A percentile compares a stretch with the other conserved stretches of the same genome.
phyloP scores from a whole-genome alignment of 2,329 filamentous ascomycete species.

The Cladophialophora bantiana region DNA sequence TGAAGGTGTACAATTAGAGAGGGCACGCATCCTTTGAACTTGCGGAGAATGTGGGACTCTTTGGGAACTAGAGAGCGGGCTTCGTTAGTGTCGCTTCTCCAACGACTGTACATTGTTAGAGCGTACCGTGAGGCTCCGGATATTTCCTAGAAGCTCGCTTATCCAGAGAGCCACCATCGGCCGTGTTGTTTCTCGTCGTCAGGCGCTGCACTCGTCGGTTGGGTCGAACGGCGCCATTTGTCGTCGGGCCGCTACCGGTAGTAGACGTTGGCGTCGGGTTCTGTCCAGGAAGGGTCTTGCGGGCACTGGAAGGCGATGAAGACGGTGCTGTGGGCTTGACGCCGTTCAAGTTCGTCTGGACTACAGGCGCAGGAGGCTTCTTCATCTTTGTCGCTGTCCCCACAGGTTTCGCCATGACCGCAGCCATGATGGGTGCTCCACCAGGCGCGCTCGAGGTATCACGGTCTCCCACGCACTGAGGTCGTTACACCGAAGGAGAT shows the following conservation, averaged over 20 bases:
- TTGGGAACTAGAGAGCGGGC: constrained; percentile 67
- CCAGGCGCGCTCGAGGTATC: not conserved
- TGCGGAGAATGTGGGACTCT: constrained; percentile 79
- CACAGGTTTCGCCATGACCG: constrained; percentile 36
- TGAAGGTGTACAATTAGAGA: constrained; percentile 89
- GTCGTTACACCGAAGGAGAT: constrained; percentile 23
- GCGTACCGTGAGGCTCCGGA: constrained; percentile 56
- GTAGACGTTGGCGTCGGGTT: constrained; percentile 32
- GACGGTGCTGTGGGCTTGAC: constrained; percentile 65
- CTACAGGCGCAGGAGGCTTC: constrained; percentile 55
- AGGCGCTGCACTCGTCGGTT: constrained; percentile 57
- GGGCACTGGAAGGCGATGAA: constrained; percentile 61
- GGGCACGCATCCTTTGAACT: constrained; percentile 74
- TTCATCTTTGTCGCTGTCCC: constrained; percentile 41
- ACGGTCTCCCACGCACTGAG: constrained; percentile 14
- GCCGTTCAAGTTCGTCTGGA: constrained; percentile 68
- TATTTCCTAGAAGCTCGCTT: constrained; percentile 48
- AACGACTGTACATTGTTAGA: not conserved
- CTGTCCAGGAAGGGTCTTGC: constrained; percentile 62
- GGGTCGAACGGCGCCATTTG: constrained; percentile 44
- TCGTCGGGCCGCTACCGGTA: constrained; percentile 51
- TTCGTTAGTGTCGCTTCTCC: constrained; percentile 17
- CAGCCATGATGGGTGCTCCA: constrained; percentile 32
- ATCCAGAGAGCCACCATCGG: constrained; percentile 43
- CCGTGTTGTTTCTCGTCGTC: constrained; percentile 44